These are phyloP conservation scores for Huiozyma naganishii DNA, from an alignment of 805 yeast genomes.

Conservation along the genomic window DNA sequence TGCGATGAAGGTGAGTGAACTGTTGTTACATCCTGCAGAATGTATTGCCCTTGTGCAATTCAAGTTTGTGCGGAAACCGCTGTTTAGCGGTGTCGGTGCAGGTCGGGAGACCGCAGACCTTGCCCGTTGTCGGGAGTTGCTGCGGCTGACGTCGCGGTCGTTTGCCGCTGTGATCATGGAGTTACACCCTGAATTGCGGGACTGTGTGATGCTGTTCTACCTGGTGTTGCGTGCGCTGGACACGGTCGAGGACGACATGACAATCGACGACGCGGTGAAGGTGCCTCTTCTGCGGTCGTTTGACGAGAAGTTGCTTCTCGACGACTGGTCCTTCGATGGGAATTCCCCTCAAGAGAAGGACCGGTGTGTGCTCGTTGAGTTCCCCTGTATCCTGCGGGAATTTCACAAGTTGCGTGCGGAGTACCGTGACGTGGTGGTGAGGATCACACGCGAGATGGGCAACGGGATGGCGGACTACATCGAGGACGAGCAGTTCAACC, in stretches of 20 bases:
- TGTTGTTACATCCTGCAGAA: conserved; percentile 59
- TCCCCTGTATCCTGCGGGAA: conserved; percentile 57
- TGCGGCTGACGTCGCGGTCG: conserved; percentile 71
- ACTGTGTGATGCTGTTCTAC: conserved; percentile 75
- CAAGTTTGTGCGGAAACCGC: conserved; percentile 41
- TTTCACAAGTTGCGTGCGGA: conserved; percentile 62
- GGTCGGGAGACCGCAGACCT: conserved; percentile 34
- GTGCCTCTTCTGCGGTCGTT: conserved; percentile 65
- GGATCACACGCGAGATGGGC: conserved; percentile 81
- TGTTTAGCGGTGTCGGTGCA: conserved; percentile 38
- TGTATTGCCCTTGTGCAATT: conserved; percentile 56
- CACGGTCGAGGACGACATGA: conserved; percentile 94
- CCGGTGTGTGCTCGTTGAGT: conserved; percentile 68
- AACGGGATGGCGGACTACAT: conserved; percentile 96
- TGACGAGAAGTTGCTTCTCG: conserved; percentile 46
- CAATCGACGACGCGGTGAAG: conserved; percentile 60
- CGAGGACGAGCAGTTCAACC: conserved; percentile 62
- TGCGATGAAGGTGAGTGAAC: conserved; percentile 21
- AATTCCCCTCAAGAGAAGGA: conserved; percentile 71
- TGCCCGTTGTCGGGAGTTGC: conserved; percentile 54
- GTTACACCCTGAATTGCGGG: conserved; percentile 79
- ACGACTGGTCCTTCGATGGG: conserved; percentile 76
- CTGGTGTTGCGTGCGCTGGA: conserved; percentile 82
- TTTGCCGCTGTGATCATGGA: conserved; percentile 91
- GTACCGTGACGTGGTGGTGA: conserved; percentile 69